Conservation (phyloP, 1,284 basidiomycete species). For the Apiotrichum gracile region DNA sequence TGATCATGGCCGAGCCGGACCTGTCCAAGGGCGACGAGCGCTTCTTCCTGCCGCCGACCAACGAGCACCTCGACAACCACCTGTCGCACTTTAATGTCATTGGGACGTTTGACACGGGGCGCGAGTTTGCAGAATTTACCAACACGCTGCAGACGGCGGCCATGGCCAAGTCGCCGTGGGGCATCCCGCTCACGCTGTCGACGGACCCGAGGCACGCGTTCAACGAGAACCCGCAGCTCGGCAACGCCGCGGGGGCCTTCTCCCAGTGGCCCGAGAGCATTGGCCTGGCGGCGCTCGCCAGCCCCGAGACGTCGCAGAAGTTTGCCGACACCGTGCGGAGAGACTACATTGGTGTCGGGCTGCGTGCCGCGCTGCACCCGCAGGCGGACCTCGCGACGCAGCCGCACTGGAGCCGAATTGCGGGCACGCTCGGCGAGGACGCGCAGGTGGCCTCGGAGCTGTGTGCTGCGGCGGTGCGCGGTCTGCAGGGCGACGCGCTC, state of each 20-base stretch:
- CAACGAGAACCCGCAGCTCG: constrained; percentile 3
- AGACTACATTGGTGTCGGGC: constrained; percentile 16
- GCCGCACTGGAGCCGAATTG: constrained; percentile 11
- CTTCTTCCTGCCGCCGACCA: not conserved
- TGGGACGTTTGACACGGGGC: constrained; percentile 2
- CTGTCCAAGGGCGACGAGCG: not conserved
- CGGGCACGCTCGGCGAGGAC: constrained; percentile 13
- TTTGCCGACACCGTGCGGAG: constrained; percentile 14
- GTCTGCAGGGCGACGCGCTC: constrained; percentile 4
- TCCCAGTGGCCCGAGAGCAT: constrained; percentile 17
- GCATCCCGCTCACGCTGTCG: constrained; percentile 14
- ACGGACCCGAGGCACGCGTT: constrained; percentile 18
- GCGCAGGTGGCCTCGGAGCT: constrained; percentile 8
- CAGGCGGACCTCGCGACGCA: constrained; percentile 16
- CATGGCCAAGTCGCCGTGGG: not conserved
- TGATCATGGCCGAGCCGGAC: not conserved
- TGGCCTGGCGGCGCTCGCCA: constrained; percentile 13
- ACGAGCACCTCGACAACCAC: not conserved
- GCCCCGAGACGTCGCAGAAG: constrained; percentile 7
- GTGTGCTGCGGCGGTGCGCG: constrained; percentile 5
- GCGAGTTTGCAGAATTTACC: constrained; percentile 5
- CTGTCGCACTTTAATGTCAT: constrained; percentile 15
- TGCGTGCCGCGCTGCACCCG: constrained; percentile 13
- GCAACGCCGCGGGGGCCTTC: constrained; percentile 8
- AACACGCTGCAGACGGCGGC: constrained; percentile 11